A percentile compares a stretch with the other conserved stretches of the same genome.
Conservation (phyloP, 768 basidiomycete species). For the Termitomyces sp. region DNA sequence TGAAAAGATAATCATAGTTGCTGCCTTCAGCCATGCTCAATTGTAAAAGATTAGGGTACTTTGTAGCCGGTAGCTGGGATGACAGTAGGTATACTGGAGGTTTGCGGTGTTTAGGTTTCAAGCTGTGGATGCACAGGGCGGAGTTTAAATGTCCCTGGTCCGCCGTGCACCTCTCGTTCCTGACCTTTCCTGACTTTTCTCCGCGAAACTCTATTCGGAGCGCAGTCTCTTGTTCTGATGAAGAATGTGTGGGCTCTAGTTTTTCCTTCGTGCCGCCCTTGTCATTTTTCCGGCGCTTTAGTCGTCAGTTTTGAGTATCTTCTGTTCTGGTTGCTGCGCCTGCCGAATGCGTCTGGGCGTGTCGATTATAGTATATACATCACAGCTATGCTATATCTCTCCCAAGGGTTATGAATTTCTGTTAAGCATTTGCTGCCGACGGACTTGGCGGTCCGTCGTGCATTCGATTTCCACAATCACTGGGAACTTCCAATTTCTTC, state of each 20-base stretch:
- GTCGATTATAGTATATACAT: constrained; percentile 1
- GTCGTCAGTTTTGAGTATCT: background rate
- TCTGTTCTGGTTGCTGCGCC: background rate
- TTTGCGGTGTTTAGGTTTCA: constrained; percentile 11
- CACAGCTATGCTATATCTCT: background rate
- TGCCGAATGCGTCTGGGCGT: constrained; percentile 1
- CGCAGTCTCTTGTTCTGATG: background rate
- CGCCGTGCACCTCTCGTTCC: background rate
- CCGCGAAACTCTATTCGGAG: background rate
- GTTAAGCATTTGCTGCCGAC: background rate
- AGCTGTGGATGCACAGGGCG: constrained; percentile 13
- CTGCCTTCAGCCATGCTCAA: constrained; percentile 78
- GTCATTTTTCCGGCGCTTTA: background rate
- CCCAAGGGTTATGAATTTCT: background rate
- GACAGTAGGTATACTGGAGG: constrained; percentile 12
- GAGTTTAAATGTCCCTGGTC: constrained; percentile 19
- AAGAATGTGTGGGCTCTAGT: background rate
- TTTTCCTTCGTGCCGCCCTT: background rate
- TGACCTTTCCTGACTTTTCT: background rate
- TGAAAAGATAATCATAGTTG: constrained; percentile 99
- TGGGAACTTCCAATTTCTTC: background rate
- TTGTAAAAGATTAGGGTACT: constrained; percentile 10
- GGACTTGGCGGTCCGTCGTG: constrained; percentile 9
- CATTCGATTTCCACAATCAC: background rate
- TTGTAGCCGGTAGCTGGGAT: constrained; percentile 19